These are phyloP conservation scores for Scheffersomyces coipomensis DNA, from an alignment of 805 yeast genomes.

Conservation along the genomic window DNA sequence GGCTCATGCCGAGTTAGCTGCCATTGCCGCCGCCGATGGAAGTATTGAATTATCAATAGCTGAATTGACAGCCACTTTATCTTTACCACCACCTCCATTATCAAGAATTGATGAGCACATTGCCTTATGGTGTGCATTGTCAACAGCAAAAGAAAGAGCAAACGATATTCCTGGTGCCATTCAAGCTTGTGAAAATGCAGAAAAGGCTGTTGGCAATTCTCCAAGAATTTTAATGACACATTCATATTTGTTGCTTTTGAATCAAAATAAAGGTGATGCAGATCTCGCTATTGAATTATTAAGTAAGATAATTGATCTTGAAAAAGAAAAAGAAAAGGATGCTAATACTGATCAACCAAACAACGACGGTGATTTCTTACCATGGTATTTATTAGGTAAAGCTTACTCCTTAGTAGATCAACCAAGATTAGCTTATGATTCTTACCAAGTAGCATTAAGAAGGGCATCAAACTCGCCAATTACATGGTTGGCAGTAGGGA, in stretches of 20 bases:
- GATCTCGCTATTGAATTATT: constrained; percentile 35
- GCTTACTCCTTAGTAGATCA: constrained; percentile 47
- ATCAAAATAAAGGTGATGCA: constrained; percentile 20
- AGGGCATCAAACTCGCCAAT: constrained; percentile 54
- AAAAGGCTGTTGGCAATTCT: constrained; percentile 41
- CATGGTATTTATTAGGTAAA: constrained; percentile 55
- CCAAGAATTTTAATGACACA: constrained; percentile 47
- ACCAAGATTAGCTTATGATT: constrained; percentile 53
- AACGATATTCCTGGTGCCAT: constrained; percentile 51
- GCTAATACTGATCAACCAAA: constrained; percentile 13
- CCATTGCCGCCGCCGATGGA: constrained; percentile 51
- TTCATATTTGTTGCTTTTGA: constrained; percentile 44
- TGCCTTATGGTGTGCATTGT: constrained; percentile 53
- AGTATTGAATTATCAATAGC: constrained; percentile 48
- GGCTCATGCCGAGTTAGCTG: constrained; percentile 56
- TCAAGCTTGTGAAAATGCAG: constrained; percentile 48
- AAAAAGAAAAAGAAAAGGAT: constrained; percentile 20
- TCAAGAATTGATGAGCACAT: constrained; percentile 45
- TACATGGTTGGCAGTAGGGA: constrained; percentile 68
- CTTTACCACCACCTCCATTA: constrained; percentile 49
- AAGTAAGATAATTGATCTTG: constrained; percentile 26
- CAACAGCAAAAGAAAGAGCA: constrained; percentile 50
- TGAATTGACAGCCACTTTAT: constrained; percentile 50
- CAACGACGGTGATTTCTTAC: constrained; percentile 49
- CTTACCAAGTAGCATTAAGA: constrained; percentile 52